Conservation (phyloP, 1,284 basidiomycete genomes). For the Cutaneotrichosporon dermatis region DNA sequence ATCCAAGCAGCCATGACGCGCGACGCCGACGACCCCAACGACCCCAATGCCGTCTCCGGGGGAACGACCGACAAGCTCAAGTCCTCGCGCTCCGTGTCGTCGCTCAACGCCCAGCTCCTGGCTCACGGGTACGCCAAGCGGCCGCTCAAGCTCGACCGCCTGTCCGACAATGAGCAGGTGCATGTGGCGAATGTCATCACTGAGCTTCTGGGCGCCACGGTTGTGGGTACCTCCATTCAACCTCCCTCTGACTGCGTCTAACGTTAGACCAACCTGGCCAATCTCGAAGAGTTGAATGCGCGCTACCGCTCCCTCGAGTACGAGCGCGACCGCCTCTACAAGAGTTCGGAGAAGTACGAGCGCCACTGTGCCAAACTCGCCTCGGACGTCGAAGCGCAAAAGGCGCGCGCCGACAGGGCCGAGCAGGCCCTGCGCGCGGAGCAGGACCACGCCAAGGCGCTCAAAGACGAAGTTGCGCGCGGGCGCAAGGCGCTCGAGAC, state of each 20-base stretch:
- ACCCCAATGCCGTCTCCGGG: too few relatives aligned
- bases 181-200: constrained; percentile 67
- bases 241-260: too few relatives aligned
- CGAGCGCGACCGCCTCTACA: constrained; percentile 70
- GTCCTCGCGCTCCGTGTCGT: constrained; percentile 39
- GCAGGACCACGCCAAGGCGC: constrained; percentile 59
- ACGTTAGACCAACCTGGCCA: constrained; percentile 75
- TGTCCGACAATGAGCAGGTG: constrained; percentile 60
- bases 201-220: constrained; percentile 70
- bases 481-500: constrained; percentile 44
- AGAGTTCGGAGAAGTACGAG: constrained; percentile 51
- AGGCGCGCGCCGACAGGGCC: constrained; percentile 57
- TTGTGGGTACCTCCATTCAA: too few relatives aligned
- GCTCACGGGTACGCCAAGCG: constrained; percentile 69
- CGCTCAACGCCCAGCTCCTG: constrained; percentile 70
- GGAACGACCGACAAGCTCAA: neutral
- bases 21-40: neutral
- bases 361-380: constrained; percentile 44
- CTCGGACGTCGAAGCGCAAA: constrained; percentile 58
- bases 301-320: constrained; percentile 73
- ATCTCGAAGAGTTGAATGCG: constrained; percentile 69
- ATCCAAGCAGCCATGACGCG: neutral
- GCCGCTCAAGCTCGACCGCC: constrained; percentile 57
- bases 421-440: constrained; percentile 50
- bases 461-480: constrained; percentile 35